Base-by-base conservation (phyloP, 176 grass and related monocot genomes). In the Calamus simplicifolius region DNA sequence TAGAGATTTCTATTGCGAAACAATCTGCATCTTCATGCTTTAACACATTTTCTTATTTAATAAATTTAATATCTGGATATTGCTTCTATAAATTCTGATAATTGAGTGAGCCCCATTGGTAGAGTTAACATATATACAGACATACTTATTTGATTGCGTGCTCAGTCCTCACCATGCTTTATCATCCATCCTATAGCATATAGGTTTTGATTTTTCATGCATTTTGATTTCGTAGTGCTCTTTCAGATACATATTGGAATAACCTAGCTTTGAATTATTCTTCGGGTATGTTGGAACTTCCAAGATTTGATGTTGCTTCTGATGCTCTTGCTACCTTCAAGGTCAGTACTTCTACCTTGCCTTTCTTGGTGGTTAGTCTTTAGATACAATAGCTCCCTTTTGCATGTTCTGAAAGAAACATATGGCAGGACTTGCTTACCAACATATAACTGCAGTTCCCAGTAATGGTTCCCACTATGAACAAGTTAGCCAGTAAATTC, bases 251-350 rank as follows among this genome's bases (percentile, higher is more conserved):
- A 0, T 1, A 77, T 63, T 97, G 63, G 87, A 82, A 73, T 97
- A 75, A 82, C 69, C 69, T 75, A 97, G 87, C 84, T 97, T 97
- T 26, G 93, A 91, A 31, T 85, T 97, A 48, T 91, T 97, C 77
- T 97, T 97, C 76, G 81, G 88, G 73, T 85, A 97, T 67, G 93
- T 0, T 87, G 64, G 93, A 97, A 77, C 72, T 97, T 62, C 84
- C 93, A 69, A 97, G 84, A 72, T 97, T 97, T 64, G 93, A 97
- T 82, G 91, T 97, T 80, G 93, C 93, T 77, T 97, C 93, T 52
- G 93, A 97, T 85, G 87, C 93, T 80, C 78, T 97, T 60, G 76
- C 85, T 68, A 97, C 93, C 18, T 97, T 97, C 93, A 97, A 97
- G 93, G 93, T 97, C 76, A 79, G 50, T 66, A 14, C 30, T 29